Base-by-base conservation (phyloP, 1,284 basidiomycete species). In the Leucoagaricus sp. region DNA sequence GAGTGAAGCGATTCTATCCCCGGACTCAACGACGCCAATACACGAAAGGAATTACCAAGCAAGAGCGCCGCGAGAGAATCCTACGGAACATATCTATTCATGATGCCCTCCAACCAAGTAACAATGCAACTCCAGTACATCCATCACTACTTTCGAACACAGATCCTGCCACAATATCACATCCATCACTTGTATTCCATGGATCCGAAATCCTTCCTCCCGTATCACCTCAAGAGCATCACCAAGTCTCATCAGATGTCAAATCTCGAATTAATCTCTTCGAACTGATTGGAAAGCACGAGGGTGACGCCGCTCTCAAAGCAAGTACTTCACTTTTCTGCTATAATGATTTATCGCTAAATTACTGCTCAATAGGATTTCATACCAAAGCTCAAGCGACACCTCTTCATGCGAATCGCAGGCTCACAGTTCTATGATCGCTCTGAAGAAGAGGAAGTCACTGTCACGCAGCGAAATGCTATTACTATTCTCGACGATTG, bases 1-100 rank as follows among this genome's bases (percentile, higher is more conserved):
- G 58, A 1, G 64, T 73, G 4, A 80, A 80, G 48, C 38, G 54
- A 0, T 67, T 72, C 23, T 77, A 73, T 53, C 31, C 50, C 1
- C 62, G 60, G 0, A 74, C 69, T 0, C 74, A 72, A 55, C 76
- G 75, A 54, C 41, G 23, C 9, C 28, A 63, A 0, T 63, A 65
- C 34, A 67, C 13, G 60, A 64, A 1, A 63, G 58, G 0, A 49
- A 49, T 0, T 58, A 48, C 1, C 45, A 59, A 38, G 40, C 3
- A 59, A 41, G 49, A 63, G 69, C 10, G 26, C 8, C 4, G 19
- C 5, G 17, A 44, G 23, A 4, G 12, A 4, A 10, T 21, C 4
- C 41, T 21, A 10, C 19, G 23, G 12, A 2, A 19, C 23, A 44
- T 44, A 2, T 44, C 41, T 4, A 17, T 10, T 19, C 2, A 9